Conservation (phyloP, 441 rosid species). For the Syzygium malaccense region DNA sequence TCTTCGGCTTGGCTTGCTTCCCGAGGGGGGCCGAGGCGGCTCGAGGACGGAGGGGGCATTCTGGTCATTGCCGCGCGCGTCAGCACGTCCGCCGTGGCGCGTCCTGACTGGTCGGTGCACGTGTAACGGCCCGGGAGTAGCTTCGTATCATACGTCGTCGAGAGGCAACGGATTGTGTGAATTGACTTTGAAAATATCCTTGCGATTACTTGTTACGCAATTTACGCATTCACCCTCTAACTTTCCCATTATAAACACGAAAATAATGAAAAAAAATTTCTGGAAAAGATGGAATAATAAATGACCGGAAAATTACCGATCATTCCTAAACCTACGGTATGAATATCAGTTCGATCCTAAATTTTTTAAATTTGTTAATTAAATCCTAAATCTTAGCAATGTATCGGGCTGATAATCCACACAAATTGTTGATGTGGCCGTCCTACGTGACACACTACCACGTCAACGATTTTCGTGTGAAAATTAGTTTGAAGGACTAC, state of each 20-base stretch:
- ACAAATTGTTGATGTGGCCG: not conserved
- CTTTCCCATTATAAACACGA: no score
- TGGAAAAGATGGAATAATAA: not conserved
- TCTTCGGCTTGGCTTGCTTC: not conserved
- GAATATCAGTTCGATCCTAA: not conserved
- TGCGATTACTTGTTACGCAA: not conserved
- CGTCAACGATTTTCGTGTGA: accelerated
- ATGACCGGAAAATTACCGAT: not conserved
- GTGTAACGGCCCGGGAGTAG: not conserved
- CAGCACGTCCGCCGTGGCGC: not conserved
- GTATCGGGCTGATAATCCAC: not conserved
- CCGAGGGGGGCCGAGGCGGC: not conserved
- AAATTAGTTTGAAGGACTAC: accelerated
- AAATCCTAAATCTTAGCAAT: not conserved
- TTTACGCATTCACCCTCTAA: not conserved
- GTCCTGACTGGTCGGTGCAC: not conserved
- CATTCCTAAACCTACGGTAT: not conserved
- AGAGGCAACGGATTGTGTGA: accelerated
- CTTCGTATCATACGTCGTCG: not conserved
- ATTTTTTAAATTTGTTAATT: not conserved
- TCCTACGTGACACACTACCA: not conserved
- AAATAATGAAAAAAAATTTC: not conserved
- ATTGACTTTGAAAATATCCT: not conserved
- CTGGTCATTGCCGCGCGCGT: not conserved
- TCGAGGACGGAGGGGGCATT: not conserved